phyloP scores from a whole-genome alignment of 768 basidiomycete species.

The Grammothele lineata region DNA sequence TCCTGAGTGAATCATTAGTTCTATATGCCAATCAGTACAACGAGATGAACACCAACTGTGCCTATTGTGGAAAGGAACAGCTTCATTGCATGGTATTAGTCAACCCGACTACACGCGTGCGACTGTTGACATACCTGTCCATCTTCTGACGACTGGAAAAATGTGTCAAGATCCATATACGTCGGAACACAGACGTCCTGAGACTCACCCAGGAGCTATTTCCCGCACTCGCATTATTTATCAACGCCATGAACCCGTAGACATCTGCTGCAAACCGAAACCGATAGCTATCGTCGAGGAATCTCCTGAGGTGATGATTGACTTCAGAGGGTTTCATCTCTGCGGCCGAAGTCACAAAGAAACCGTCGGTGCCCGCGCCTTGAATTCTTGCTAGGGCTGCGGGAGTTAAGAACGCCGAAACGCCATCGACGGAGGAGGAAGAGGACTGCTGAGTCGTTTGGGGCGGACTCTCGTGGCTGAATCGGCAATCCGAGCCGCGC shows the following conservation, averaged over 20 bases:
- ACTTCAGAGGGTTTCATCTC: constrained; percentile 41
- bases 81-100: no score
- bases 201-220: constrained; percentile 19
- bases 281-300: constrained; percentile 39
- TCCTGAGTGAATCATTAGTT: constrained; percentile 30
- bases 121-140: constrained; percentile 52
- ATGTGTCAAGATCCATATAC: constrained; percentile 25
- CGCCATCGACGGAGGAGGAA: constrained; percentile 14
- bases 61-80: no score
- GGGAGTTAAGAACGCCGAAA: constrained; percentile 43
- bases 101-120: no score
- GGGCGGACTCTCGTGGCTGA: constrained; percentile 27
- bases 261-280: constrained; percentile 40
- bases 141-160: constrained; percentile 36
- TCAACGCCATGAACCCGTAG: constrained; percentile 37
- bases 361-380: constrained; percentile 39
- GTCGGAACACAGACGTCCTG: constrained; percentile 16
- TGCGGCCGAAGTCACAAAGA: constrained; percentile 25
- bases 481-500: constrained; percentile 43
- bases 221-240: constrained; percentile 8
- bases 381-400: constrained; percentile 41
- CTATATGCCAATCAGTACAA: not conserved
- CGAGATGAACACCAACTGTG: no score
- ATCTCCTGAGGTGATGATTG: constrained; percentile 40
- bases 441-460: not conserved